These are phyloP conservation scores for Populus ilicifolia DNA, from an alignment of 345 rosid species.

Conservation along the genomic window DNA sequence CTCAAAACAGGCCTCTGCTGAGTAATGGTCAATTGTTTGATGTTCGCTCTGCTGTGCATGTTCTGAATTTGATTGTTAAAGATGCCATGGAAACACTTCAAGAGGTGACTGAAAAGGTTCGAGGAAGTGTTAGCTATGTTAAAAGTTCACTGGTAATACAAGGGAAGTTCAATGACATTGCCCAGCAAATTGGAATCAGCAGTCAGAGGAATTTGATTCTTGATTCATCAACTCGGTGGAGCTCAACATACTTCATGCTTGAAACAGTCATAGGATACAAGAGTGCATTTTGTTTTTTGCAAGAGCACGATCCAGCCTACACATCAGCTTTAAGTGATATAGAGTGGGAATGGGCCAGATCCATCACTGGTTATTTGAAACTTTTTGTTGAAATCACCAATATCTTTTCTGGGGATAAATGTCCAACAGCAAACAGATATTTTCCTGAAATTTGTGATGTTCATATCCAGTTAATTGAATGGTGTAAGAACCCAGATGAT, in stretches of 20 bases:
- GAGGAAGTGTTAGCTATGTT: slow-evolving; percentile 66
- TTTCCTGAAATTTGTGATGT: slow-evolving; percentile 82
- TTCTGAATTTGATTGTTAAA: slow-evolving; percentile 56
- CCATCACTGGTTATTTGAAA: slow-evolving; percentile 55
- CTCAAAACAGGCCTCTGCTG: slow-evolving; percentile 52
- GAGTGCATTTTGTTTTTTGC: slow-evolving; percentile 54
- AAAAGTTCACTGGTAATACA: slow-evolving; percentile 65
- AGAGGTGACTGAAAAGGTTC: slow-evolving; percentile 65
- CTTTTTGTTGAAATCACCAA: slow-evolving; percentile 55
- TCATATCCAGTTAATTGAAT: slow-evolving; percentile 77
- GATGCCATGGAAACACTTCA: slow-evolving; percentile 60
- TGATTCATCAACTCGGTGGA: slow-evolving; percentile 61
- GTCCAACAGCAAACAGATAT: slow-evolving; percentile 77
- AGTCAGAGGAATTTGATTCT: slow-evolving; percentile 51
- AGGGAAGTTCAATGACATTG: slow-evolving; percentile 66
- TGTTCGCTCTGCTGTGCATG: slow-evolving; percentile 66
- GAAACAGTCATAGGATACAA: slow-evolving; percentile 68
- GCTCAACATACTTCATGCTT: slow-evolving; percentile 76
- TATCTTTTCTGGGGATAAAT: slow-evolving; percentile 51
- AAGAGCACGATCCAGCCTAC: slow-evolving; percentile 55
- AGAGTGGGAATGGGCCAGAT: slow-evolving; percentile 81
- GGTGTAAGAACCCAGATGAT: slow-evolving; percentile 78
- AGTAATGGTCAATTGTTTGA: slow-evolving; percentile 68
- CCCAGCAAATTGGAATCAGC: slow-evolving; percentile 59
- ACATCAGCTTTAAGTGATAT: slow-evolving; percentile 52